Evolutionary conservation across 2,329 filamentous ascomycete genomes (phyloP), one percentile per base, ranked within the genome.

Genomic region (Colletotrichum caudatum): DNA sequence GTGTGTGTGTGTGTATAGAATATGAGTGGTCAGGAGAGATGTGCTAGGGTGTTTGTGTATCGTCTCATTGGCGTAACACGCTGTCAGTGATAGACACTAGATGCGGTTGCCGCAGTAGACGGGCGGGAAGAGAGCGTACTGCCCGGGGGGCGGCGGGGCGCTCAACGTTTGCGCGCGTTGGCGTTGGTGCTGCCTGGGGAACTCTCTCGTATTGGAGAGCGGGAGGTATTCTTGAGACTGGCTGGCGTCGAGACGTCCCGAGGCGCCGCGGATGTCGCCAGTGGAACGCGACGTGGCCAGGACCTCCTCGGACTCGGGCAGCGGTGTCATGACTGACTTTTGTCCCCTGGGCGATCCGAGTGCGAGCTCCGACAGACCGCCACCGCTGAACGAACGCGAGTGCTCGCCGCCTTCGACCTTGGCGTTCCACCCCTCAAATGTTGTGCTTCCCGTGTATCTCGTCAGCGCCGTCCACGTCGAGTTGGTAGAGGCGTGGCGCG

Each of bases 401-500:
- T 76, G 76, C 44, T 82, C 82, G 9, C 76, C 74, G 6, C 75
- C 74, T 23, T 83, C 81, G 1, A 75, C 74, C 75, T 79, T 74
- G 33, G 73, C 64, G 61, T 74, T 71, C 73, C 73, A 74, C n/a
- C 71, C 71, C 58, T 74, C 73, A 33, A 73, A 87, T 16, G 80
- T 83, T 69, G 84, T 88, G 80, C 86, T 89, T 54, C 82, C 80
- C 5, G 87, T 90, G 76, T 87, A 82, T 6, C 86, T 84, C 6
- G 87, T 89, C 69, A 87, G 81, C 50, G 85, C 85, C 1, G 88
- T 89, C 71, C 85, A 85, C 12, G 83, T 85, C 5, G 88, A 90
- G 35, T 84, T 82, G 20, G 84, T 83, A 16, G 88, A 90, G 60
- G 84, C 82, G 77, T 89, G 87, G 35, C 86, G 86, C 69, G 85